These are phyloP conservation scores for Erigeron canadensis DNA, from an alignment of 129 eudicot species.

Conservation along the genomic window DNA sequence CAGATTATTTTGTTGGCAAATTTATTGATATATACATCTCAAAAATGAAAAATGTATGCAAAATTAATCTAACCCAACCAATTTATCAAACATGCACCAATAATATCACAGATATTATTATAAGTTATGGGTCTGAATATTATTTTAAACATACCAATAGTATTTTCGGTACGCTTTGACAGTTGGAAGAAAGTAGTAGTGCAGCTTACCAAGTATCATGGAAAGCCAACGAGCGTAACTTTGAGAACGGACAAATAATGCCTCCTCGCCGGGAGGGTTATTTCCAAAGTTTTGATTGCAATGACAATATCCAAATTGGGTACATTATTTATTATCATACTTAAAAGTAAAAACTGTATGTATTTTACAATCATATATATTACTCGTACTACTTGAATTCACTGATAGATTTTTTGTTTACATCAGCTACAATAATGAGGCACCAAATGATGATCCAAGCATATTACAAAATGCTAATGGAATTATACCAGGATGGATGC, in stretches of 20 bases:
- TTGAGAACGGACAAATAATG: conserved; percentile 24
- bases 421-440: conserved; percentile 34
- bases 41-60: too few species aligned
- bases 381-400: background rate
- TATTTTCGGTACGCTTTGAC: background rate
- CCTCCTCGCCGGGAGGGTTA: conserved; percentile 23
- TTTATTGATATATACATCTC: too few species aligned
- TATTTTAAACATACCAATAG: background rate
- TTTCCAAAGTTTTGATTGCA: conserved; percentile 24
- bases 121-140: background rate
- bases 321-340: background rate
- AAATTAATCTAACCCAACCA: too few species aligned
- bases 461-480: conserved; percentile 28
- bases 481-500: conserved; percentile 56
- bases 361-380: background rate
- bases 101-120: background rate
- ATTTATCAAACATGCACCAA: too few species aligned
- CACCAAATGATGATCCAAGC: conserved; percentile 22
- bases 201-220: conserved; percentile 32
- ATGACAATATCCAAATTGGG: conserved; percentile 30
- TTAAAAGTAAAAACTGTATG: background rate
- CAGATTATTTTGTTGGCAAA: too few species aligned
- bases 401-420: background rate
- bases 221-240: conserved; percentile 27
- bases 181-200: conserved; percentile 45